phyloP scores from a whole-genome alignment of 2,329 filamentous ascomycete species.

The Monosporascus cannonballus region DNA sequence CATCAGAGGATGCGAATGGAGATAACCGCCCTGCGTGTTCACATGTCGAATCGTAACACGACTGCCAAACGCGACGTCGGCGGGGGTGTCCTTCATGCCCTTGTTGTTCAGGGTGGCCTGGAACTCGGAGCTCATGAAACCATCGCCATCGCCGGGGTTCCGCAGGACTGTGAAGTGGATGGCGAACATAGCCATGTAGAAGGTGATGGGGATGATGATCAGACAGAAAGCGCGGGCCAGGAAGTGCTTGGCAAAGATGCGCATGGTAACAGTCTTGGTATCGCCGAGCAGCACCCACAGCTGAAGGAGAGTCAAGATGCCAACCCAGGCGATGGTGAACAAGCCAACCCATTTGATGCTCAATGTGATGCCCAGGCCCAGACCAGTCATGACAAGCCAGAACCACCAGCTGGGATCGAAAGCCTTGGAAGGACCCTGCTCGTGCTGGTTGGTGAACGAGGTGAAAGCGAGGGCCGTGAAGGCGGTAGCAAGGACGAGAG shows the following conservation, averaged over 20 bases:
- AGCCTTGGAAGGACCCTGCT: conserved; percentile 81
- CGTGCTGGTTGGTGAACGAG: conserved; percentile 94
- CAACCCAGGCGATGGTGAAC: conserved; percentile 98
- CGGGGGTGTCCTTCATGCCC: conserved; percentile 90
- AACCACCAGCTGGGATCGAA: conserved; percentile 96
- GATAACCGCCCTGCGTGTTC: conserved; percentile 95
- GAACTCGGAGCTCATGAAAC: conserved; percentile 99
- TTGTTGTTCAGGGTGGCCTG: conserved; percentile 96
- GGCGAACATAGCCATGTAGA: conserved; percentile 96
- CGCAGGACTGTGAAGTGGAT: conserved; percentile 92
- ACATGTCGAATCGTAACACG: conserved; percentile 82
- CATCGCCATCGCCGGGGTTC: conserved; percentile 95
- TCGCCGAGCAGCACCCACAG: conserved; percentile 94
- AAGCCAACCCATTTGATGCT: conserved; percentile 99
- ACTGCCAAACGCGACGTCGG: conserved; percentile 85
- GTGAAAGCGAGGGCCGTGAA: conserved; percentile 86
- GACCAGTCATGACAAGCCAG: conserved; percentile 82
- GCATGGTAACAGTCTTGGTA: conserved; percentile 74
- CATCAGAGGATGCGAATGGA: conserved; percentile 96
- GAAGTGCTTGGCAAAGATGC: conserved; percentile 89
- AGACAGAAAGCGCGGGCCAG: conserved; percentile 86
- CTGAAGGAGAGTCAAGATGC: conserved; percentile 81
- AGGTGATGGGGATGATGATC: conserved; percentile 78
- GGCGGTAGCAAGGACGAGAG: conserved; percentile 86
- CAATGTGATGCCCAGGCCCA: conserved; percentile 81